A percentile compares a stretch with the other conserved stretches of the same genome.
Conservation (phyloP, 1,139 yeast genomes). For the Magnusiomyces suaveolens region DNA sequence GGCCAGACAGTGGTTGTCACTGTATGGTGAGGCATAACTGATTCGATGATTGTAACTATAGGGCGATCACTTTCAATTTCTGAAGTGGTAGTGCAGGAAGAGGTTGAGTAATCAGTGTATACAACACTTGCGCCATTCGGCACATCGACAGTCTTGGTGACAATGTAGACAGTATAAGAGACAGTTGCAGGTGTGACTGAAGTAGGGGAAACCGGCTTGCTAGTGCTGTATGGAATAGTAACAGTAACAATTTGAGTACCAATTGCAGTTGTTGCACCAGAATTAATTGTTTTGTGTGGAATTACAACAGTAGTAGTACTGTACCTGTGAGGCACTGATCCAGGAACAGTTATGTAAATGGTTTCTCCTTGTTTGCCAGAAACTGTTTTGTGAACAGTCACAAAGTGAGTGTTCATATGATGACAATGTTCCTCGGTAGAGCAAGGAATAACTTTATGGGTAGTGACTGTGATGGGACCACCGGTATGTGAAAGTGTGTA, state of each 20-base stretch:
- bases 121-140: neutral
- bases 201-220: neutral
- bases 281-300: neutral
- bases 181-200: neutral
- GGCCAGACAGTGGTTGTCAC: neutral
- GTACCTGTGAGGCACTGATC: neutral
- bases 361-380: neutral
- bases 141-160: neutral
- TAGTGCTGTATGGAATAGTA: constrained; percentile 1
- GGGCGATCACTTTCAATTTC: neutral
- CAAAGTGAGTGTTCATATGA: neutral
- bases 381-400: neutral
- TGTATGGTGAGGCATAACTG: neutral
- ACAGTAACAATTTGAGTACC: neutral
- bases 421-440: neutral
- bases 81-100: neutral
- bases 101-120: neutral
- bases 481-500: neutral
- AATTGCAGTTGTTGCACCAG: neutral
- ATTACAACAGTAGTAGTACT: neutral
- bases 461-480: neutral
- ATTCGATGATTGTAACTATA: neutral
- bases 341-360: constrained; percentile 1
- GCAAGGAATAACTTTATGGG: neutral
- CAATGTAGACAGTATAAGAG: neutral